Evolutionary conservation across 306 rosid genomes (phyloP), one percentile per base, ranked within the genome.

Genomic region (Begonia loranthoides): DNA sequence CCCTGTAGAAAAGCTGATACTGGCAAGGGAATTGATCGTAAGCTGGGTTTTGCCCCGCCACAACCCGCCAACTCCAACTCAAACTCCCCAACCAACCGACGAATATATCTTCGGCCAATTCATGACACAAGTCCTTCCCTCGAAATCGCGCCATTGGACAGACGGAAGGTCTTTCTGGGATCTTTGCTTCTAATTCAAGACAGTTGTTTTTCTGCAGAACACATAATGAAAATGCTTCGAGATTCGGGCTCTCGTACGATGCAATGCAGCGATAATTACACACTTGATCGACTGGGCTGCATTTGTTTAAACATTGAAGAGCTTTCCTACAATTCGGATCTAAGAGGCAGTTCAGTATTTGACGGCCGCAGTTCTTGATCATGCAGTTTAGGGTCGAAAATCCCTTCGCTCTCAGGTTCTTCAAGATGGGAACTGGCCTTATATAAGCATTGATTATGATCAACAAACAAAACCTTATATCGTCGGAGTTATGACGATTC

Each of bases 231-330:
- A 87, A 87, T 36, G 95, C 89, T 75, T 87, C 95, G 21, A 87
- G 72, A 57, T 47, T 52, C 16, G 71, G 80, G 54, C 83, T 87
- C 61, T 87, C 95, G 15, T 82, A 82, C 0, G 95, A 79, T 60
- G 86, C 88, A 52, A 87, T 82, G 54, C 95, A 82, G 41, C 80
- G 73, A 47, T 87, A 87, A 49, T 75, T 87, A 56, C 95, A 87
- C 41, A 87, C 95, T 70, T 87, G 95, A 68, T 87, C 95, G 21
- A 82, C 93, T 4, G 95, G 95, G 62, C 89, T 87, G 53, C 95
- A 87, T 39, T 55, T 43, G 50, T 87, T 87, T 72, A 87, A 75
- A 65, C 93, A 87, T 49, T 79, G 79, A 74, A 87, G 86, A 48
- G 93, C 95, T 64, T 82, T 82, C 64, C 95, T 70, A 53, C 95